Evolutionary conservation across 2,329 filamentous ascomycete genomes (phyloP).

Genomic region (Fusarium sp.): DNA sequence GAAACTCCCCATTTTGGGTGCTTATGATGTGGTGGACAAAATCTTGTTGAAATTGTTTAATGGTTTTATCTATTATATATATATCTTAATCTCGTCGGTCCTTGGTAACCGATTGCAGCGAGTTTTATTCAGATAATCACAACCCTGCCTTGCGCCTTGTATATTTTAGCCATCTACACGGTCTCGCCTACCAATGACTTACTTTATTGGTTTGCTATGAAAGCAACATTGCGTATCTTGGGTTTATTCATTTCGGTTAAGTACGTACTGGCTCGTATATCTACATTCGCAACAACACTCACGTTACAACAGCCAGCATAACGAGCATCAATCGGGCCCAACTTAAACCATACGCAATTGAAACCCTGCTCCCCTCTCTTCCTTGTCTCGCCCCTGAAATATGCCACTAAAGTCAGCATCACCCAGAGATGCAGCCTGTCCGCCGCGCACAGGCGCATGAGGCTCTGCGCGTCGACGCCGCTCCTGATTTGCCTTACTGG

Average conservation of each 20-base stretch:
- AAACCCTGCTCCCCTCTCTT: constrained; percentile 75
- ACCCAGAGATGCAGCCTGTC: constrained; percentile 70
- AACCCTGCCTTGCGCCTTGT: not conserved
- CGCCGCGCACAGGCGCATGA: constrained; percentile 80
- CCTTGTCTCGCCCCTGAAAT: constrained; percentile 74
- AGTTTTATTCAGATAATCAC: constrained; percentile 13
- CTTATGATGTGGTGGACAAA: constrained; percentile 43
- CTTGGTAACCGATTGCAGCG: constrained; percentile 9
- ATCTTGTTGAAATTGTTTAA: constrained; percentile 39
- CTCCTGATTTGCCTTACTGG: constrained; percentile 94
- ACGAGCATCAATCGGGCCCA: not conserved
- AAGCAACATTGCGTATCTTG: not conserved
- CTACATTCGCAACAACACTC: not conserved
- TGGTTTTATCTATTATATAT: constrained; percentile 42
- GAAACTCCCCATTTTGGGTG: constrained; percentile 33
- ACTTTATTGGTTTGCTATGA: not conserved
- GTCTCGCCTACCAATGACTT: not conserved
- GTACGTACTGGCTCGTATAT: not conserved
- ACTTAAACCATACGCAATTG: constrained; percentile 69
- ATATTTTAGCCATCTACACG: not conserved
- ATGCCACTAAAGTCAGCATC: constrained; percentile 77
- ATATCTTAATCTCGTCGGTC: constrained; percentile 43
- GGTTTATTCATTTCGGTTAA: not conserved
- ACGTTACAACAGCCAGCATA: not conserved
- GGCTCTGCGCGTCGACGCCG: constrained; percentile 78